Evolutionary conservation across 495 filamentous ascomycete genomes (phyloP), one percentile per base, ranked within the genome.

Genomic region (Pseudotulostoma volvatum): DNA sequence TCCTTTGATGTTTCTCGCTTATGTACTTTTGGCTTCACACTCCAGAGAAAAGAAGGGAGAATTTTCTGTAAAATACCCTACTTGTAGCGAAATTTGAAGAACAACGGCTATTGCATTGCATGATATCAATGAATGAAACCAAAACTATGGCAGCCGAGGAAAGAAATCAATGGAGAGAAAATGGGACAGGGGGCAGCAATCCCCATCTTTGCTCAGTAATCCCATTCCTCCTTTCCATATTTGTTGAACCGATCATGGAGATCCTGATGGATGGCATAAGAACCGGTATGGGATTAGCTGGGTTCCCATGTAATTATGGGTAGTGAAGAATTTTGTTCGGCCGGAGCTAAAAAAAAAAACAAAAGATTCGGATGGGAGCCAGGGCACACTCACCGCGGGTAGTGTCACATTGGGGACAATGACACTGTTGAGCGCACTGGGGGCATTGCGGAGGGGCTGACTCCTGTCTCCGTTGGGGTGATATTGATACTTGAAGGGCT

Each of bases 191-290:
- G n/a, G n/a, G n/a, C n/a, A n/a, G n/a, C n/a, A n/a, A n/a, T n/a
- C n/a, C n/a, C 17, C 16, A 9, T 36, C 38, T 34, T 19, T 23
- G 36, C 52, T 47, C 57, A 67, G 50, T 61, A 65, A 50, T 67
- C 63, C 50, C 57, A 67, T 53, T 67, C 63, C 52, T 95, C 90
- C 74, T 95, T 96, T 61, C 88, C 90, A 71, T 78, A 94, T 73
- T 97, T 97, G 76, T 97, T 97, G 72, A 76, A 96, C 58, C 77
- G 77, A 48, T 96, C 90, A 64, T 97, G 90, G 40, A 92, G 72
- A 36, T 73, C 64, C 90, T 94, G 42, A 25, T n/a, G n/a, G n/a
- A n/a, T n/a, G n/a, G n/a, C n/a, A n/a, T n/a, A n/a, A n/a, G n/a
- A n/a, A n/a, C n/a, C n/a, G n/a, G n/a, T n/a, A n/a, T n/a, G n/a